Evolutionary conservation across 257 asterid genomes (phyloP), one percentile per base, ranked within the genome.

Genomic region (Apocynum venetum): DNA sequence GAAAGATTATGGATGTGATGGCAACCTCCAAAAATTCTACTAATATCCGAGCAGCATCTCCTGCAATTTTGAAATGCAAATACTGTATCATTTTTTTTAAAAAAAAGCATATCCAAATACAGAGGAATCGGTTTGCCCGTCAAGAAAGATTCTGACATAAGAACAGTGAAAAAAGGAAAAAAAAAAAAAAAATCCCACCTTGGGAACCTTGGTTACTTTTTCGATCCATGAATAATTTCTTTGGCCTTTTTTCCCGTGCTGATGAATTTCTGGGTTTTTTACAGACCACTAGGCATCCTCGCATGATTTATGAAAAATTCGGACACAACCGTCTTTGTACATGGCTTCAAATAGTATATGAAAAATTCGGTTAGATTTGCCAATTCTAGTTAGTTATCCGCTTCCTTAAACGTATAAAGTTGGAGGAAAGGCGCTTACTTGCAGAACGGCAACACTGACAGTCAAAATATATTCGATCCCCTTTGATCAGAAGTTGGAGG

Each of bases 1-100:
- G 92, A 81, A 92, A 92, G 69, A 94, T 82, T 65, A 94, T 81
- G 52, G 97, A 90, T 9, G 97, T 90, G 71, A 94, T 85, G 79
- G 98, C 97, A 69, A 90, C 95, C 83, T 94, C 97, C 41, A 94
- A 78, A 75, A 94, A 94, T 67, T 94, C 97, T 8, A 88, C 91
- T 13, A 92, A 89, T 78, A 92, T 85, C 68, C 74, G 86, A 73
- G 89, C 91, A n/a, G 89, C 85, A 80, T 87, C 93, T 25, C 84
- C 97, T 92, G 94, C 76, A 74, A 31, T 25, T 80, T 46, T 84
- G 59, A 10, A 61, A 61, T 3, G 13, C 48, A 65, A 6, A 40
- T 66, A 40, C 31, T 5, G 17, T 67, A 17, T 40, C 63, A 56
- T 1, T 20, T 25, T 25, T 25, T 25, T 25, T 25, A 0, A 8